Conservation (phyloP, 1,284 basidiomycete species). For the Cutaneotrichosporon cavernicola region DNA sequence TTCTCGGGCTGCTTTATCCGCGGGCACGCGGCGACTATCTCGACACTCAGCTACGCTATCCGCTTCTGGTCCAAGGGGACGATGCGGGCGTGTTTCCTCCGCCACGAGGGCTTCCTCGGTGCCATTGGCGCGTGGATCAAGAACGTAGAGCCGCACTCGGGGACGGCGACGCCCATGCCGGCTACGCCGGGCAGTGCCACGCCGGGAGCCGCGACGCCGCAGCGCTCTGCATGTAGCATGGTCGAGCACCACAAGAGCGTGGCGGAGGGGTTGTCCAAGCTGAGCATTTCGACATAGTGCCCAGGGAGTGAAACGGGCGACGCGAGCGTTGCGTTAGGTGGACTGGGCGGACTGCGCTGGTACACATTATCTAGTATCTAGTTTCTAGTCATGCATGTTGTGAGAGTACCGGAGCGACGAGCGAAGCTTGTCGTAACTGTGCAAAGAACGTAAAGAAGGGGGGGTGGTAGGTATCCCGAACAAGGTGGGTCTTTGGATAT, state of each 20-base stretch:
- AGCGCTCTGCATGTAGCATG: background rate
- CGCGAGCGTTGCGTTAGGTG: too few relatives aligned
- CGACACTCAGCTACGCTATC: slow-evolving; percentile 97
- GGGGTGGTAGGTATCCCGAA: too few relatives aligned
- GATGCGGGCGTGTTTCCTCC: slow-evolving; percentile 91
- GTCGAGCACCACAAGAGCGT: slow-evolving; percentile 6
- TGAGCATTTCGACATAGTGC: slow-evolving; percentile 4
- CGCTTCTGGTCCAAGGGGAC: slow-evolving; percentile 99
- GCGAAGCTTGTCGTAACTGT: too few relatives aligned
- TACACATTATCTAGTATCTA: background rate
- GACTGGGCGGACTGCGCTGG: background rate
- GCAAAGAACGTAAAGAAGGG: too few relatives aligned
- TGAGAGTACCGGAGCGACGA: background rate
- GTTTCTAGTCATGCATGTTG: slow-evolving; percentile 2
- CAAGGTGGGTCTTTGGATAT: too few relatives aligned
- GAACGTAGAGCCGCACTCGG: slow-evolving; percentile 62
- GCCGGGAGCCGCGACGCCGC: slow-evolving; percentile 55
- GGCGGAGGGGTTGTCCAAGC: slow-evolving; percentile 1
- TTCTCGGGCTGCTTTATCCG: slow-evolving; percentile 99
- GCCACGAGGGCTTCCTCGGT: slow-evolving; percentile 97
- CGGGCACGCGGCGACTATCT: slow-evolving; percentile 95
- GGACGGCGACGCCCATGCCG: slow-evolving; percentile 1
- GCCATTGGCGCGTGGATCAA: slow-evolving; percentile 94
- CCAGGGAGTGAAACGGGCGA: background rate
- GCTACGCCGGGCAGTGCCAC: slow-evolving; percentile 42